These are phyloP conservation scores for Aaosphaeria arxii DNA, from an alignment of 2,329 filamentous ascomycete species.

Conservation along the genomic window DNA sequence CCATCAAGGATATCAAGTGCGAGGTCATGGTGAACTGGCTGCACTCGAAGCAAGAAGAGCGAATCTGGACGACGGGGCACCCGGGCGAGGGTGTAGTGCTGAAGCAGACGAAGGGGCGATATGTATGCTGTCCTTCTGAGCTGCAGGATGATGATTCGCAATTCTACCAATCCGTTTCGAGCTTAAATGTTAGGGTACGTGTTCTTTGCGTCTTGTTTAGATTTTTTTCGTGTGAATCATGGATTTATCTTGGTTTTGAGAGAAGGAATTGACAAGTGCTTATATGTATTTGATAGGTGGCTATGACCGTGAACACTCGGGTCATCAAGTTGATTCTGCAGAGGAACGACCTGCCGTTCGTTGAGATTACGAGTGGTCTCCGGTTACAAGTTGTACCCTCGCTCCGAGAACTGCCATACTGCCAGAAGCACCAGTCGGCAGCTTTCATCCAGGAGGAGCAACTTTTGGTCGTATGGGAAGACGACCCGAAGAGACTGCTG, in stretches of 20 bases:
- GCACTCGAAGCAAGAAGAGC: slow-evolving; percentile 59
- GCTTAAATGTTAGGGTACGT: slow-evolving; percentile 54
- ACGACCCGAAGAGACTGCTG: slow-evolving; percentile 70
- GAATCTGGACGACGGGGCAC: slow-evolving; percentile 46
- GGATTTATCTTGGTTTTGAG: background rate
- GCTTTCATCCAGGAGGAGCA: slow-evolving; percentile 72
- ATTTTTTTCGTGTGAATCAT: background rate
- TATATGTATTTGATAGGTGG: slow-evolving; percentile 47
- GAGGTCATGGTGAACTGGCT: slow-evolving; percentile 65
- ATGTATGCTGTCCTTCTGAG: slow-evolving; percentile 50
- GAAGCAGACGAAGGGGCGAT: slow-evolving; percentile 51
- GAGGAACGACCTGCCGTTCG: slow-evolving; percentile 49
- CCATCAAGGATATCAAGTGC: slow-evolving; percentile 53
- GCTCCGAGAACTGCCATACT: slow-evolving; percentile 55
- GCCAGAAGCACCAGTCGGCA: slow-evolving; percentile 75
- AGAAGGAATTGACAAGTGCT: background rate
- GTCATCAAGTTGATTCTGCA: slow-evolving; percentile 61
- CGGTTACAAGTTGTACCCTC: slow-evolving; percentile 61
- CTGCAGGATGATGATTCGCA: slow-evolving; percentile 45
- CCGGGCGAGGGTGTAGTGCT: slow-evolving; percentile 55
- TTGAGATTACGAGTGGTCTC: slow-evolving; percentile 58
- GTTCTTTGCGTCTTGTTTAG: background rate
- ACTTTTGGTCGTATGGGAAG: slow-evolving; percentile 77
- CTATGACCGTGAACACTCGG: slow-evolving; percentile 65
- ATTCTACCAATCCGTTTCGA: slow-evolving; percentile 49